Conservation (phyloP, 2,329 filamentous ascomycete genomes). For the Cladosporium colombiae region DNA sequence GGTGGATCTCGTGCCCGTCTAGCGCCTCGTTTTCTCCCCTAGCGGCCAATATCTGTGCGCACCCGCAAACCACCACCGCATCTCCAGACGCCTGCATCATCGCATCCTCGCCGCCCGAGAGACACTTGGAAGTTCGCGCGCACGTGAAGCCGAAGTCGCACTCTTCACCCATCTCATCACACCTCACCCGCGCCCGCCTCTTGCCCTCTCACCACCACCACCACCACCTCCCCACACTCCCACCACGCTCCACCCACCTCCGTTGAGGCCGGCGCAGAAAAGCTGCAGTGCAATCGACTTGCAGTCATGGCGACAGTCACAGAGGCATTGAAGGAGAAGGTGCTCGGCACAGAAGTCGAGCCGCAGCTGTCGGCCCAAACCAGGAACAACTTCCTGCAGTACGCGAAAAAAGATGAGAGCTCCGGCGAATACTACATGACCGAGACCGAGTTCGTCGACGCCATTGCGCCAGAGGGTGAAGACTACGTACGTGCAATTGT, state of each 20-base stretch:
- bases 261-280: constrained; percentile 7
- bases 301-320: constrained; percentile 59
- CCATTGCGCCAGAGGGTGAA: constrained; percentile 80
- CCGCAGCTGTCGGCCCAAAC: constrained; percentile 71
- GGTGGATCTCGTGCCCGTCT: constrained; percentile 2
- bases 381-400: constrained; percentile 71
- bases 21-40: constrained; percentile 14
- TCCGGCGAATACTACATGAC: constrained; percentile 78
- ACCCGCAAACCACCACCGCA: constrained; percentile 13
- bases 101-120: not conserved
- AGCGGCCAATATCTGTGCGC: constrained; percentile 21
- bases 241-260: not conserved
- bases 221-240: not conserved
- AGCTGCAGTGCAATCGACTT: constrained; percentile 35
- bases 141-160: constrained; percentile 13
- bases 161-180: not conserved
- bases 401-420: constrained; percentile 73
- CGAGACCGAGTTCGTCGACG: constrained; percentile 84
- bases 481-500: constrained; percentile 70
- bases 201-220: not conserved
- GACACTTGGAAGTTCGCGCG: not conserved
- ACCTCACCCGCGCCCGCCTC: not conserved
- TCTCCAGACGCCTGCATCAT: constrained; percentile 7
- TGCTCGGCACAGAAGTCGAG: constrained; percentile 64
- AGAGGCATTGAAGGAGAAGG: constrained; percentile 59